A percentile compares a stretch with the other conserved stretches of the same genome.
These are phyloP conservation scores for Trichoderma harzianum DNA, from an alignment of 2,329 filamentous ascomycete species.

Conservation along the genomic window DNA sequence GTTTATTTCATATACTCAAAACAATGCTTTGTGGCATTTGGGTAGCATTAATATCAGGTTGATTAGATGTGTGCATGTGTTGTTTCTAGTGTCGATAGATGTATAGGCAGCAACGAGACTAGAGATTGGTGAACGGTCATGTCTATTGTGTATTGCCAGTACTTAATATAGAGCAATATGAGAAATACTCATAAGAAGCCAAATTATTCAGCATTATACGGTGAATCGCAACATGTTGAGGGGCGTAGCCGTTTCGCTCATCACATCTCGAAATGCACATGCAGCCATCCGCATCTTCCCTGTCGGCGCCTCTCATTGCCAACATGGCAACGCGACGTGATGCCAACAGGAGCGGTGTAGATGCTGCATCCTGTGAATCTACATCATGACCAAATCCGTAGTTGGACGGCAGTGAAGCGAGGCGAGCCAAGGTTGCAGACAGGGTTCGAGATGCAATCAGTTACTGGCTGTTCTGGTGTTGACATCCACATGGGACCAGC, in stretches of 20 bases:
- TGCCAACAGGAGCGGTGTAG: background rate
- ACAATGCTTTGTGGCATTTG: background rate
- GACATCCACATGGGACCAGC: background rate
- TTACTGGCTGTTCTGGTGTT: background rate
- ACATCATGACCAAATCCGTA: background rate
- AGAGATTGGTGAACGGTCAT: background rate
- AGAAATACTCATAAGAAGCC: background rate
- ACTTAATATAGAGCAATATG: background rate
- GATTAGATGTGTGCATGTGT: background rate
- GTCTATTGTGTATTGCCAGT: background rate
- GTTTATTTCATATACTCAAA: background rate
- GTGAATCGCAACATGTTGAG: background rate
- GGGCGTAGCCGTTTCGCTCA: background rate
- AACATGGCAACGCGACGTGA: background rate
- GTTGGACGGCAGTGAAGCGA: background rate
- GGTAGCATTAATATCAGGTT: background rate
- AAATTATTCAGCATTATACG: background rate
- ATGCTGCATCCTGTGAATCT: background rate
- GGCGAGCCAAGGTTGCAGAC: background rate
- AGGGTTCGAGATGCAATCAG: background rate
- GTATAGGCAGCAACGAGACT: background rate
- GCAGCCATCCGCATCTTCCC: background rate
- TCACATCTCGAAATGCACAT: conserved; percentile 1
- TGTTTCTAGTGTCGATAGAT: background rate
- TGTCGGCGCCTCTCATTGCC: background rate